phyloP scores from a whole-genome alignment of 768 basidiomycete genomes.

The Naganishia kalamii region DNA sequence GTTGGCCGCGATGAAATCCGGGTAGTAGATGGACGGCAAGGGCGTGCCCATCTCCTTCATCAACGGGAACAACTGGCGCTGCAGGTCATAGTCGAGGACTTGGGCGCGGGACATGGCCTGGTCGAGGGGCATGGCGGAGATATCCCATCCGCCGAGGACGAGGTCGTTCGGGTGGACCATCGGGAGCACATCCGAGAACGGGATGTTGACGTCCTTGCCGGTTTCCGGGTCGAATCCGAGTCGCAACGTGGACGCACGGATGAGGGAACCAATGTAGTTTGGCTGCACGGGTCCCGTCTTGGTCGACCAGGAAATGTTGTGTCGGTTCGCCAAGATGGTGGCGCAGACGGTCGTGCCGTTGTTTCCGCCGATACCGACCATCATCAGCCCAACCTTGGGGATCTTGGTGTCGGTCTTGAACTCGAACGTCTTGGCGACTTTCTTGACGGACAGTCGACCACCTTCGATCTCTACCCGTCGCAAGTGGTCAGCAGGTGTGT shows the following conservation, averaged over 20 bases:
- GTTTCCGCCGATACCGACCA: constrained; percentile 95
- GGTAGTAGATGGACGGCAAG: constrained; percentile 88
- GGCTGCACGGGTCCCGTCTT: constrained; percentile 86
- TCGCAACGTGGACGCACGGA: constrained; percentile 90
- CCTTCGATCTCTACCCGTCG: constrained; percentile 51
- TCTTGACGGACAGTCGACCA: constrained; percentile 71
- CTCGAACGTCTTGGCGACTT: constrained; percentile 73
- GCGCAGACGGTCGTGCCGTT: constrained; percentile 91
- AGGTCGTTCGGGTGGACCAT: constrained; percentile 99
- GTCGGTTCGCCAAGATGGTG: constrained; percentile 89
- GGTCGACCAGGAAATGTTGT: constrained; percentile 90
- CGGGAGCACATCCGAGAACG: constrained; percentile 83
- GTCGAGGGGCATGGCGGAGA: constrained; percentile 76
- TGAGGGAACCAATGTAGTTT: constrained; percentile 94
- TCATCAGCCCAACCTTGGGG: constrained; percentile 92
- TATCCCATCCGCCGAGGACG: constrained; percentile 97
- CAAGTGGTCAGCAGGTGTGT: constrained; percentile 2
- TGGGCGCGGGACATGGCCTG: constrained; percentile 87
- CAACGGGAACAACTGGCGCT: constrained; percentile 83
- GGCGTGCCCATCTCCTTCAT: constrained; percentile 69
- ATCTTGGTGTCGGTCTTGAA: constrained; percentile 84
- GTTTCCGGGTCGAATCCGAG: constrained; percentile 72
- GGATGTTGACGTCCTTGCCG: constrained; percentile 86
- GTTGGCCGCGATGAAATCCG: constrained; percentile 96
- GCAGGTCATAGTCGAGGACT: constrained; percentile 92